These are phyloP conservation scores for Lathyrus sativus DNA, from an alignment of 306 rosid species.

Conservation along the genomic window DNA sequence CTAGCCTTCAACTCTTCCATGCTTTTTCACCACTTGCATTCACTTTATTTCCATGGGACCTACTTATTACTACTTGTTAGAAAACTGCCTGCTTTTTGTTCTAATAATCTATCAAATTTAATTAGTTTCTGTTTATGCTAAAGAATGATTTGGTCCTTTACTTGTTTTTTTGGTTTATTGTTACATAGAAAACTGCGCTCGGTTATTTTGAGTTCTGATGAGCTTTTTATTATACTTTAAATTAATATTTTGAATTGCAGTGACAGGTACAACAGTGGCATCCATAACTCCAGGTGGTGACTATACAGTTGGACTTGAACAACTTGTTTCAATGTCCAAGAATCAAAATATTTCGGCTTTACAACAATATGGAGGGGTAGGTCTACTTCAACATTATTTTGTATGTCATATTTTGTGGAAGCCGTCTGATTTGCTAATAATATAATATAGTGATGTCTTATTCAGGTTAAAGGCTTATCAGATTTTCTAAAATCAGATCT, in stretches of 20 bases:
- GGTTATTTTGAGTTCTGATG: no score
- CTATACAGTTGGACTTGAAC: conserved; percentile 63
- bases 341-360: conserved; percentile 58
- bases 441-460: conserved; percentile 20
- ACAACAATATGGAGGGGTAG: conserved; percentile 83
- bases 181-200: no score
- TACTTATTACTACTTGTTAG: no score
- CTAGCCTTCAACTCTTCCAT: no score
- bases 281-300: conserved; percentile 56
- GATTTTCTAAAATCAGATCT: conserved; percentile 55
- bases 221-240: conserved; percentile 18
- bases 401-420: not conserved
- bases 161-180: no score
- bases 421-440: conserved; percentile 18
- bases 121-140: no score
- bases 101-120: no score
- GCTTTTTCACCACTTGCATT: no score
- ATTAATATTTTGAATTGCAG: conserved; percentile 40
- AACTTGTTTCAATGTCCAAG: conserved; percentile 74
- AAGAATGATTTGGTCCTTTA: no score
- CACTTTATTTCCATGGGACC: no score
- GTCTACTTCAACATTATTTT: conserved; percentile 33
- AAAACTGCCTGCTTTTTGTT: no score
- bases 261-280: conserved; percentile 46
- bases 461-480: conserved; percentile 79